A percentile compares a stretch with the other conserved stretches of the same genome.
phyloP scores from a whole-genome alignment of 2,329 filamentous ascomycete genomes.

The Rhynchosporium graminicola region DNA sequence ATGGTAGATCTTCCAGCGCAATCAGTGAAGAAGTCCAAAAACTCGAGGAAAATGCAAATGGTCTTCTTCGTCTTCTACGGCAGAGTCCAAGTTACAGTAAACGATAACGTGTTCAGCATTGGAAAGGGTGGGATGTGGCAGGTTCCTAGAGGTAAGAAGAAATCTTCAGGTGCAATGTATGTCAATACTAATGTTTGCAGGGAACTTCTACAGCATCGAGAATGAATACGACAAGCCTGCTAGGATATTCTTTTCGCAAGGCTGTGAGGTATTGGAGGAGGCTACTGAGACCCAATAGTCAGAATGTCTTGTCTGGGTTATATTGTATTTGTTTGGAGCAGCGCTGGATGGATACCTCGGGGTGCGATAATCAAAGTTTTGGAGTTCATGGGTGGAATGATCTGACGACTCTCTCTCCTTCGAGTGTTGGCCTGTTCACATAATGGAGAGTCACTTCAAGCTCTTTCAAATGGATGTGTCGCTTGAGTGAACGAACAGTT shows the following conservation, averaged over 20 bases:
- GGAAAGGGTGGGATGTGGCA: constrained; percentile 89
- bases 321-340: constrained; percentile 13
- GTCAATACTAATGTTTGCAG: constrained; percentile 48
- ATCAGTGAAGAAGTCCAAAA: constrained; percentile 85
- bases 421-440: background rate
- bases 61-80: constrained; percentile 89
- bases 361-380: background rate
- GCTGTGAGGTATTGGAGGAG: constrained; percentile 56
- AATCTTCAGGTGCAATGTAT: no score
- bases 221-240: constrained; percentile 75
- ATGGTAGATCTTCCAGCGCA: constrained; percentile 85
- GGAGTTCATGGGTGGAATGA: constrained; percentile 6
- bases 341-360: constrained; percentile 6
- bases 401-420: background rate
- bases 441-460: background rate
- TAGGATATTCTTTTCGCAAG: constrained; percentile 90
- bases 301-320: constrained; percentile 1
- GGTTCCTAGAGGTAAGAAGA: constrained; percentile 80
- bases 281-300: constrained; percentile 17
- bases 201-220: constrained; percentile 88
- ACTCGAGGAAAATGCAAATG: constrained; percentile 95
- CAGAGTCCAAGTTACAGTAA: constrained; percentile 76
- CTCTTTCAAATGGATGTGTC: background rate
- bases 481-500: background rate
- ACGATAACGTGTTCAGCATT: constrained; percentile 76